Conservation (phyloP, 2,329 filamentous ascomycete genomes). For the Nannizziopsis arthrosporioides region DNA sequence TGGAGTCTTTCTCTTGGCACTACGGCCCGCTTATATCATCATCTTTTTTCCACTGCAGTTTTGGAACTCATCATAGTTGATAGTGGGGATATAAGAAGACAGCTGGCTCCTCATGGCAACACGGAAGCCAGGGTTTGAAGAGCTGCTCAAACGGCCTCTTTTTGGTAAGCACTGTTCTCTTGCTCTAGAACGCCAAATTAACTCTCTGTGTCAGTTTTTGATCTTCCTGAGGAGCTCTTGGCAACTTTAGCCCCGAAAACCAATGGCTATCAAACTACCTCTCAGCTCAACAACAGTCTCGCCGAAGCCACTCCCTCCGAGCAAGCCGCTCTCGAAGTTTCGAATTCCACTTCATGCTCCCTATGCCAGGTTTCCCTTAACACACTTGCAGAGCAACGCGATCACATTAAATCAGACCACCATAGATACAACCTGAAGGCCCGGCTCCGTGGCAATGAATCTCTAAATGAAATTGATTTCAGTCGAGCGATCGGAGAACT, state of each 20-base stretch:
- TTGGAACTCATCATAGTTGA: too few relatives aligned
- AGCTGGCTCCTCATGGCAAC: constrained; percentile 10
- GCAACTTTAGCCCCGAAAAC: constrained; percentile 52
- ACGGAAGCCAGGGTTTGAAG: constrained; percentile 22
- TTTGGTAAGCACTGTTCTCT: constrained; percentile 32
- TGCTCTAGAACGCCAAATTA: background rate
- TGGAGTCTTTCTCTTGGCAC: too few relatives aligned
- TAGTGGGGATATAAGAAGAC: background rate
- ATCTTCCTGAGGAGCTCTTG: constrained; percentile 65
- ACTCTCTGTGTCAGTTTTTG: constrained; percentile 51
- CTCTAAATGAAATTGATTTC: constrained; percentile 73
- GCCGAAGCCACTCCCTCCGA: constrained; percentile 18
- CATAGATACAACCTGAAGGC: constrained; percentile 93
- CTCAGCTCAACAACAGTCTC: constrained; percentile 17
- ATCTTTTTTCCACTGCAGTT: too few relatives aligned
- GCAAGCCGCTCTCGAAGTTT: constrained; percentile 30
- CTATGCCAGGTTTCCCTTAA: constrained; percentile 64
- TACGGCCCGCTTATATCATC: too few relatives aligned
- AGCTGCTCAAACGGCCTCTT: constrained; percentile 38
- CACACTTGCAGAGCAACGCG: constrained; percentile 66
- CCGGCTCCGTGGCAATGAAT: constrained; percentile 60
- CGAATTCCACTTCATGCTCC: constrained; percentile 59
- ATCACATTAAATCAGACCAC: constrained; percentile 78
- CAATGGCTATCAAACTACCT: constrained; percentile 26
- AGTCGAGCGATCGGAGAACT: constrained; percentile 73